Evolutionary conservation across 805 yeast genomes (phyloP).

Genomic region (Yarrowia sp.): DNA sequence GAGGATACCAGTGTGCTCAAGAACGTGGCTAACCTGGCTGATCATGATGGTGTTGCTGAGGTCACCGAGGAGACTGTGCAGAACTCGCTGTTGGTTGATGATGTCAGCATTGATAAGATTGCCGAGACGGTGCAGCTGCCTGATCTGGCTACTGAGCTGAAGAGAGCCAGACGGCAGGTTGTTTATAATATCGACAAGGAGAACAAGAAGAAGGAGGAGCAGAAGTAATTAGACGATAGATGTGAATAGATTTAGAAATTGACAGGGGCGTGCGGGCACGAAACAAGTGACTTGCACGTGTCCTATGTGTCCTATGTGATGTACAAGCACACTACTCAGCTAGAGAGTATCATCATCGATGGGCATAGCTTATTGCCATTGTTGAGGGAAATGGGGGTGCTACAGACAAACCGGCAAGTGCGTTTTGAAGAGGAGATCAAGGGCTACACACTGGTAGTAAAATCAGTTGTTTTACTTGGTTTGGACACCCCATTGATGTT

Average conservation of each 20-base stretch:
- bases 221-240: not conserved
- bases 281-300: no score
- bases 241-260: not conserved
- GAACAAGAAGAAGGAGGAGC: not conserved
- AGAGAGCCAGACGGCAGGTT: conserved; percentile 35
- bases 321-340: no score
- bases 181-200: conserved; percentile 25
- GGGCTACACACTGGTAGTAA: no score
- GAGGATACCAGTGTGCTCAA: conserved; percentile 36
- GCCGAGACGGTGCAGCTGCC: conserved; percentile 44
- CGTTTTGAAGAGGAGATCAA: no score
- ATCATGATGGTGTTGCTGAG: not conserved
- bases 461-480: no score
- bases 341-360: no score
- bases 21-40: not conserved
- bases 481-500: no score
- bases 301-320: no score
- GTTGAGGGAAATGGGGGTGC: not conserved
- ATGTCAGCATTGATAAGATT: conserved; percentile 48
- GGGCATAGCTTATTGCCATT: no score
- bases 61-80: not conserved
- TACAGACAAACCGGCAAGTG: not conserved
- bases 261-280: not conserved
- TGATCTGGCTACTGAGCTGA: conserved; percentile 34
- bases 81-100: conserved; percentile 42